Evolutionary conservation across 208 protist species (phyloP), one percentile per base, ranked within the genome.

Genomic region (Angomonas deanei): DNA sequence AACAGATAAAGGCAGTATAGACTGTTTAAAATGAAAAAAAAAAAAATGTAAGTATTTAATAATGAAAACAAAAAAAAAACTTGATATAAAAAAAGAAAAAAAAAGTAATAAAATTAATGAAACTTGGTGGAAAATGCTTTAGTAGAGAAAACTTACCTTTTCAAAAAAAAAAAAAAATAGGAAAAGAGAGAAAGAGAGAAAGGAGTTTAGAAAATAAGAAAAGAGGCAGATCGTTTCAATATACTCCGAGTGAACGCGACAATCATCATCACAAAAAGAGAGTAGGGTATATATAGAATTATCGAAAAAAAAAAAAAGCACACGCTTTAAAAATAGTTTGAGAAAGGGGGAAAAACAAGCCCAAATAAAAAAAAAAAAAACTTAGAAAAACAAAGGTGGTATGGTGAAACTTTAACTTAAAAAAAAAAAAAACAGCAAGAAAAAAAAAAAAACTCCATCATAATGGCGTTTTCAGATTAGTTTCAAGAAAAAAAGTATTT

Each of bases 1-100:
- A n/a, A n/a, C n/a, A n/a, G n/a, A n/a, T n/a, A n/a, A n/a, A n/a
- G n/a, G n/a, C n/a, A n/a, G n/a, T n/a, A n/a, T n/a, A n/a, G n/a
- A n/a, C n/a, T n/a, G n/a, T 49, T 34, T 27, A 47, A 49, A 34
- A 62, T 62, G 32, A 28, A 48, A 39, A 62, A 62, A 24, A 34
- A 10, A 48, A 48, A 23, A 21, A 48, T 59, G 5, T 24, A 30
- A 30, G 23, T 24, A 58, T n/a, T 28, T 5, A 28, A 53, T 11
- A 26, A 53, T 8, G 23, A 28, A 15, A 53, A 53, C 11, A 6
- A 5, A n/a, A 26, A 28, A 26, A 53, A 26, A 53, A 26, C n/a
- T 8, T 8, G 11, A 11, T 28, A 28, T 6, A 15, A 53, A 53
- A 53, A 53, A 15, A 53, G 11, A 11, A 28, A 28, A 6, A 15